These are phyloP conservation scores for Gossypium sturtianum DNA, from an alignment of 345 rosid genomes.

Conservation along the genomic window DNA sequence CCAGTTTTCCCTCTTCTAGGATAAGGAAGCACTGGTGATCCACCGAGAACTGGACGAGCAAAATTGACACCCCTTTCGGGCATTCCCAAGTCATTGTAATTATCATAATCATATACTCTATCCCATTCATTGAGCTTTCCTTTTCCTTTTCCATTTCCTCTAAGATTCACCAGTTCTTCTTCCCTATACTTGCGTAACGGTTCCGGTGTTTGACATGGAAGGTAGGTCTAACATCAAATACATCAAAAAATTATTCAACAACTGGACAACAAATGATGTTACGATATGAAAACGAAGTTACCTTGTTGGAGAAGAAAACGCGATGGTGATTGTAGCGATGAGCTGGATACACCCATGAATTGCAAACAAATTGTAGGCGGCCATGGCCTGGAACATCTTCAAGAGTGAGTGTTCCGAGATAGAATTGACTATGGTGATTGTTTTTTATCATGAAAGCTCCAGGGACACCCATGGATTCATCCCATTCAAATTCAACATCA, in stretches of 20 bases:
- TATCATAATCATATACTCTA: slow-evolving; percentile 84
- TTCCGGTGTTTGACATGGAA: slow-evolving; percentile 78
- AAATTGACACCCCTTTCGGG: slow-evolving; percentile 60
- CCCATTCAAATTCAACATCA: slow-evolving; percentile 48
- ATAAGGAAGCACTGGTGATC: slow-evolving; percentile 58
- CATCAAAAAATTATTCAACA: neutral
- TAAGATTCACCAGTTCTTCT: slow-evolving; percentile 58
- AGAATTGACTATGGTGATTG: slow-evolving; percentile 60
- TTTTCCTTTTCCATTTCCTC: slow-evolving; percentile 57
- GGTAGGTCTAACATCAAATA: slow-evolving; percentile 50
- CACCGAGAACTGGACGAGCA: slow-evolving; percentile 72
- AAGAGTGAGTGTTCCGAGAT: slow-evolving; percentile 58
- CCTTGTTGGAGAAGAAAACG: slow-evolving; percentile 89
- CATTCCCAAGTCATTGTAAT: slow-evolving; percentile 76
- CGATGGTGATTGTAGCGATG: slow-evolving; percentile 62
- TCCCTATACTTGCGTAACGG: slow-evolving; percentile 53
- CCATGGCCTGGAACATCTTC: slow-evolving; percentile 49
- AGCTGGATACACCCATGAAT: slow-evolving; percentile 87
- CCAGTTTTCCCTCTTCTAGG: slow-evolving; percentile 90
- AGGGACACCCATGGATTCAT: slow-evolving; percentile 56
- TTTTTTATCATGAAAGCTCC: slow-evolving; percentile 63
- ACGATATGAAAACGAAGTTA: slow-evolving; percentile 17
- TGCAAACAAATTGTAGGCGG: slow-evolving; percentile 63
- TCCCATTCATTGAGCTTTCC: slow-evolving; percentile 80
- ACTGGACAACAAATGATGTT: neutral